Conservation (phyloP, 2,329 filamentous ascomycete species). For the Penicillium sp. region DNA sequence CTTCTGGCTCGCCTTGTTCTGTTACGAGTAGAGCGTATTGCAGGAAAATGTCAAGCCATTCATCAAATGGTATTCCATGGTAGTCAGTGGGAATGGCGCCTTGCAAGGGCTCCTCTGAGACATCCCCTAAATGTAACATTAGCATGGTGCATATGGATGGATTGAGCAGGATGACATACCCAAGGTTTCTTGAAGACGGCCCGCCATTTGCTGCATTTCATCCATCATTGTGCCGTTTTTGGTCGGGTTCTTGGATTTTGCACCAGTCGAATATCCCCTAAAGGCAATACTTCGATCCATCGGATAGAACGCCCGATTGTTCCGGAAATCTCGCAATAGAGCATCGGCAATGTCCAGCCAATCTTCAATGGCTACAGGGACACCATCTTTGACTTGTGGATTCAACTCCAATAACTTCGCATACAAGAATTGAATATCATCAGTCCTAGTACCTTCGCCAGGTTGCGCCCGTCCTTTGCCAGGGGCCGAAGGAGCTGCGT, state of each 20-base stretch:
- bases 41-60: conserved; percentile 88
- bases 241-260: conserved; percentile 39
- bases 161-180: conserved; percentile 27
- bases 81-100: conserved; percentile 56
- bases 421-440: conserved; percentile 48
- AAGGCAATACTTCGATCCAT: conserved; percentile 53
- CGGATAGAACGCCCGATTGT: conserved; percentile 61
- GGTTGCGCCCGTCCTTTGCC: conserved; percentile 26
- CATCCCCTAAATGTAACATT: conserved; percentile 21
- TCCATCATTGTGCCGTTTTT: conserved; percentile 42
- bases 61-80: conserved; percentile 75
- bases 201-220: conserved; percentile 47
- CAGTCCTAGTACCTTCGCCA: conserved; percentile 39
- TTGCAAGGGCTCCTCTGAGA: conserved; percentile 28
- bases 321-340: conserved; percentile 60
- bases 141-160: conserved; percentile 6
- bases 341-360: conserved; percentile 61
- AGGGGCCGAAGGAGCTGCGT: conserved; percentile 12
- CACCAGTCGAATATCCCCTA: conserved; percentile 48
- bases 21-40: conserved; percentile 81
- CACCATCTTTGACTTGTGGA: conserved; percentile 50
- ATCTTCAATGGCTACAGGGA: conserved; percentile 52
- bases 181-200: conserved; percentile 44
- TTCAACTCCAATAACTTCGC: conserved; percentile 50
- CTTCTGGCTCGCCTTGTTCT: conserved; percentile 62